Evolutionary conservation across 768 basidiomycete species (phyloP), one percentile per base, ranked within the genome.

Genomic region (Pulveroboletus sp.): DNA sequence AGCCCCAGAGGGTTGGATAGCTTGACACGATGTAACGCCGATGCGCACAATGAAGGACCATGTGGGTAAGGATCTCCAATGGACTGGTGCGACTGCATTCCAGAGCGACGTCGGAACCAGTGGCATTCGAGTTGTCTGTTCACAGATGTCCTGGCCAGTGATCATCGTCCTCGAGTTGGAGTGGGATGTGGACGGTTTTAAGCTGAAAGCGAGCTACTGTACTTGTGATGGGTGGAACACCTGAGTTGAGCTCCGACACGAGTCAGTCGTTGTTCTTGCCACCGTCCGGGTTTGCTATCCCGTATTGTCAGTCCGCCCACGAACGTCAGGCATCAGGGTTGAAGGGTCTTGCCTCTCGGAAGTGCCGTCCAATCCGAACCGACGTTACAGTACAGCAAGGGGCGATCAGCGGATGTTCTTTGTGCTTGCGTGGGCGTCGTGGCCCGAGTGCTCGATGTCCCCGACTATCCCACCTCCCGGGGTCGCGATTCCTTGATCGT

Each of bases 1-100:
- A 42, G 26, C 27, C 21, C 48, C 48, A 49, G 27, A 49, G 45
- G 5, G 15, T 30, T 14, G 45, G 45, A 30, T 13, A 36, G 13
- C 27, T 18, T 8, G 48, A 48, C 15, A 33, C 48, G 18, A 47
- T 27, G 1, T 10, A 36, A 48, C 45, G 48, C 48, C 48, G 47
- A 24, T 2, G 35, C 10, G 46, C 35, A 15, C 6, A 49, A n/a
- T 30, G n/a, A 46, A 49, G 18, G 46, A 49, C 48, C 36, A 49
- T 32, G 6, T 14, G 7, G 1, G n/a, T 11, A 33, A 47, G 47
- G 14, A 48, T 24, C n/a, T 47, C 47, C 30, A 11, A 8, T 26
- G 44, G 26, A 33, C 44, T 6, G 24, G 47, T 24, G 24, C n/a
- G 13, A 33, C 43, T 14, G 17, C 24, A 1, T 32, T 47, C 17